These are phyloP conservation scores for Polyporus tsugae DNA, from an alignment of 1,284 basidiomycete genomes.

Conservation along the genomic window DNA sequence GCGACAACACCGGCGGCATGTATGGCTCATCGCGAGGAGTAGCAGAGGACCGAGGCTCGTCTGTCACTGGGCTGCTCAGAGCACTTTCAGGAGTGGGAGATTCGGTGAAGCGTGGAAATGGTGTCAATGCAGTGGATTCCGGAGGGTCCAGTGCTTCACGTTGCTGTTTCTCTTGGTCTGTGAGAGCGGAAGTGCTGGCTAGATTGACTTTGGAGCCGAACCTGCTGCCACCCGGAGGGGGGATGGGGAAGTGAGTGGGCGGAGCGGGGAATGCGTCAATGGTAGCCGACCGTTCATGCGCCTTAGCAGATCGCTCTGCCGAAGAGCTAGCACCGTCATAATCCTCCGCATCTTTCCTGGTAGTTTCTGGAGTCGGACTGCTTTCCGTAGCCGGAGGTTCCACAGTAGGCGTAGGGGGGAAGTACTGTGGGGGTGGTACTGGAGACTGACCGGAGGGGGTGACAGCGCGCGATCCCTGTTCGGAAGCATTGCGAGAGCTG, in stretches of 20 bases:
- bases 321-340: not conserved
- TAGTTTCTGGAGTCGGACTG: conserved; percentile 4
- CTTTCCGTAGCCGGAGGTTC: conserved; percentile 16
- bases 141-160: conserved; percentile 17
- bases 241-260: conserved; percentile 74
- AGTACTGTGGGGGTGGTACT: conserved; percentile 33
- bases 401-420: conserved; percentile 18
- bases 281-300: conserved; percentile 23
- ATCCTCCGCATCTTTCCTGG: conserved; percentile 13
- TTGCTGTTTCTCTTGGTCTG: conserved; percentile 5
- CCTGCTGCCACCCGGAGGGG: conserved; percentile 45
- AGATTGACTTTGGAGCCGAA: conserved; percentile 16
- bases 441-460: conserved; percentile 35
- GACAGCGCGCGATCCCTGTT: conserved; percentile 33
- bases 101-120: conserved; percentile 36
- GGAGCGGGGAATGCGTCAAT: conserved; percentile 75
- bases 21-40: conserved; percentile 23
- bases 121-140: conserved; percentile 23
- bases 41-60: conserved; percentile 24
- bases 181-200: not conserved
- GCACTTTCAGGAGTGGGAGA: conserved; percentile 33
- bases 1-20: conserved; percentile 7
- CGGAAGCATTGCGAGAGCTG: conserved; percentile 34
- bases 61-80: conserved; percentile 24
- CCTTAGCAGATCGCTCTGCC: conserved; percentile 7